Base-by-base conservation (phyloP, 345 rosid genomes). In the Salix caprea region DNA sequence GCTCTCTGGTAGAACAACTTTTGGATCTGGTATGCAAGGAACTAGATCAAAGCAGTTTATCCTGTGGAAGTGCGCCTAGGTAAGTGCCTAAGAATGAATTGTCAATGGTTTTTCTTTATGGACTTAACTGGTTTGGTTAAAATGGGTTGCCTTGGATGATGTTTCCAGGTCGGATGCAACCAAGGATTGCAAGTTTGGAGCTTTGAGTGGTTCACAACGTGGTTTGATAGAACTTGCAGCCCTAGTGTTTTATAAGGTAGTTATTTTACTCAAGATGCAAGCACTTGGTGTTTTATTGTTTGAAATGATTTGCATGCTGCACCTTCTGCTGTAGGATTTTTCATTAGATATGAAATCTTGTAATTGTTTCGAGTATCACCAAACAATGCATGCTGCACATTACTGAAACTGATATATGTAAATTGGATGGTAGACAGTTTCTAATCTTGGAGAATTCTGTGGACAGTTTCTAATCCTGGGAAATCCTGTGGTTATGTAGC, bases 201-300 rank as follows among this genome's bases (percentile, higher is more conserved):
- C 79, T 71, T 82, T 95, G 78, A 88, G 87, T 84, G 85, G 89
- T 68, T 89, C 88, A 50, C 89, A 87, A 69, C 80, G 80, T 85
- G 82, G 88, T 80, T 76, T 93, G 86, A 91, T 90, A 83, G 91
- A 93, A 83, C 90, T 95, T 64, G 97, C 94, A 34, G 92, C 97
- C 67, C 87, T 87, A 36, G 88, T 89, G 54, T 82, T 95, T 72
- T 91, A 90, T 84, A 85, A 84, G 93, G 99, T 92, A 86, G 69
- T 44, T 75, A n/a, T 42, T 61, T 73, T 30, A 42, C 66, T 56
- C 37, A 5, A 37, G 67, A 40, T 64, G 3, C 62, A 46, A 71
- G 69, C 21, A 16, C 36, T 67, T 48, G 66, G 72, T 77, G 24
- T 44, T 79, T 71, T 78, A 32, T 46, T 46, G 16, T 14, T 46